Evolutionary conservation across 495 filamentous ascomycete species (phyloP).

Genomic region (Aspergillus nanangensis): DNA sequence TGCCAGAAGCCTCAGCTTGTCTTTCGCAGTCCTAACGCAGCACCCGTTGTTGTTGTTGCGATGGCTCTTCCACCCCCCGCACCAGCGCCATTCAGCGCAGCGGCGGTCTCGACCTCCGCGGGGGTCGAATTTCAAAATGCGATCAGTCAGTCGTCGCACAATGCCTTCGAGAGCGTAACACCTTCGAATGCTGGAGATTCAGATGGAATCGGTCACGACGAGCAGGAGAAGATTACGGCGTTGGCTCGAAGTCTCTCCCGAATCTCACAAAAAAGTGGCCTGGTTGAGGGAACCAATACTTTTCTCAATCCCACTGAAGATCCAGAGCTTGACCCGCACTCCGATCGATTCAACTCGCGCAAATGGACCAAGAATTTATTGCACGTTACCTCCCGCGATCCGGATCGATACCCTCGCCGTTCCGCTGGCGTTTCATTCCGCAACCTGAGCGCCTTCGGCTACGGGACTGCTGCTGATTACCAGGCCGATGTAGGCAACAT

Average conservation of each 20-base stretch:
- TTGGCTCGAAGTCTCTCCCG: conserved; percentile 39
- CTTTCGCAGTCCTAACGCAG: too few species aligned
- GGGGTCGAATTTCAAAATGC: conserved; percentile 1
- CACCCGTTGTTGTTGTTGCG: too few species aligned
- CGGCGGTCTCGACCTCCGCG: conserved; percentile 9
- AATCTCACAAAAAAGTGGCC: conserved; percentile 27
- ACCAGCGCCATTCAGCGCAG: conserved; percentile 19
- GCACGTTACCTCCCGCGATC: conserved; percentile 34
- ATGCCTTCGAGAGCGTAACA: conserved; percentile 9
- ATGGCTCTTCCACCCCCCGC: conserved; percentile 11
- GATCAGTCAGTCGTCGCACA: conserved; percentile 8
- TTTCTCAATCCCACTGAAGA: conserved; percentile 36
- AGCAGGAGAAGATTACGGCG: conserved; percentile 27
- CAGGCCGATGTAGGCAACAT: conserved; percentile 67
- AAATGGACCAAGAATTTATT: conserved; percentile 45
- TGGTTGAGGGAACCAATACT: conserved; percentile 34
- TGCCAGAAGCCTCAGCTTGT: too few species aligned
- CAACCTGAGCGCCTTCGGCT: conserved; percentile 69
- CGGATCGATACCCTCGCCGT: conserved; percentile 38
- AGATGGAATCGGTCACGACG: conserved; percentile 21
- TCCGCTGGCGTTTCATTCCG: conserved; percentile 44
- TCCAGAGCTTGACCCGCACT: conserved; percentile 39
- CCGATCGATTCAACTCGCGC: conserved; percentile 37
- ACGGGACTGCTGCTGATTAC: conserved; percentile 67
- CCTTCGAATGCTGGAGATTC: conserved; percentile 13